A percentile compares a stretch with the other conserved stretches of the same genome.
These are phyloP conservation scores for Orychophragmus violaceus DNA, from an alignment of 345 rosid species.

Conservation along the genomic window DNA sequence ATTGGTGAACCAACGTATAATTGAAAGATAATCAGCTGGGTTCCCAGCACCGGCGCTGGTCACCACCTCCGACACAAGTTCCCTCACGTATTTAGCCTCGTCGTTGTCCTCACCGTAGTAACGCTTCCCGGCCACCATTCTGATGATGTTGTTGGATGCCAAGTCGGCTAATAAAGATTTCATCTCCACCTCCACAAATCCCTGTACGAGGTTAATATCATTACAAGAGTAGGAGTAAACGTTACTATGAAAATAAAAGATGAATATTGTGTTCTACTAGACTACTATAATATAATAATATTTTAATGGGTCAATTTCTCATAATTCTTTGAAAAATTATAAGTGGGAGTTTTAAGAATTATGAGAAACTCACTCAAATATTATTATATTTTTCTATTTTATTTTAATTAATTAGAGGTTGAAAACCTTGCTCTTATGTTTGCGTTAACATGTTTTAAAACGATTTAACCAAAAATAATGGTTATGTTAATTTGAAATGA, in stretches of 20 bases:
- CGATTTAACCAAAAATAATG: neutral
- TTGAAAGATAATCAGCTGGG: conserved; percentile 40
- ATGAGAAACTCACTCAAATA: too few species aligned
- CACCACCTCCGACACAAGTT: conserved; percentile 31
- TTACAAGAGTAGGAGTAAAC: neutral
- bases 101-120: conserved; percentile 37
- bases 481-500: too few species aligned
- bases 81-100: conserved; percentile 35
- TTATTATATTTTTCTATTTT: too few species aligned
- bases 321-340: too few species aligned
- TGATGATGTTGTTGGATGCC: conserved; percentile 35
- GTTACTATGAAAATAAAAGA: neutral
- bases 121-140: conserved; percentile 40
- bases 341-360: too few species aligned
- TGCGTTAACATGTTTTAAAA: neutral
- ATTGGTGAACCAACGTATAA: conserved; percentile 33
- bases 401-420: too few species aligned
- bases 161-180: conserved; percentile 30
- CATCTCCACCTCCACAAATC: conserved; percentile 35
- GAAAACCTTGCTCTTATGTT: neutral
- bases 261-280: neutral
- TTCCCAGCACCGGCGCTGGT: conserved; percentile 27
- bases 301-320: too few species aligned
- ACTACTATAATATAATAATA: too few species aligned
- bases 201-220: neutral